Conservation (phyloP, 306 rosid species). For the Begonia masoniana region DNA sequence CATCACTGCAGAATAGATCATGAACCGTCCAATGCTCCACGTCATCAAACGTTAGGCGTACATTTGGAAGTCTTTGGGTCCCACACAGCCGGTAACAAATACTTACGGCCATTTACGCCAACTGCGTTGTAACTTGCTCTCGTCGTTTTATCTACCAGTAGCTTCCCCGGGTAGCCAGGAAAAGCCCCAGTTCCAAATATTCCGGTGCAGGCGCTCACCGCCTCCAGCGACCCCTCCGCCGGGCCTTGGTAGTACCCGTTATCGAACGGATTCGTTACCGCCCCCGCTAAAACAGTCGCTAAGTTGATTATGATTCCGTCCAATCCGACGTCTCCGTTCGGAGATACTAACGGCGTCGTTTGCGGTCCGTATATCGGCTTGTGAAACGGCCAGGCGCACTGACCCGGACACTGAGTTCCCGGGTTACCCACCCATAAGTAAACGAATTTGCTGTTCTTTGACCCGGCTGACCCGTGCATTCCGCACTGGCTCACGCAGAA, state of each 20-base stretch:
- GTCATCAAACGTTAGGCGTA: slow-evolving; percentile 23
- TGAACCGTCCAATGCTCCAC: no score
- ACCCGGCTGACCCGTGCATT: slow-evolving; percentile 5
- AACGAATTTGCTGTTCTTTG: not conserved
- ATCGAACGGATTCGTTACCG: slow-evolving; percentile 19
- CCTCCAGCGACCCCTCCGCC: slow-evolving; percentile 15
- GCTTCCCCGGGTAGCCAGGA: slow-evolving; percentile 20
- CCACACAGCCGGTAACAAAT: slow-evolving; percentile 39
- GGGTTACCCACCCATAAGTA: slow-evolving; percentile 27
- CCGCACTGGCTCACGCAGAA: slow-evolving; percentile 22
- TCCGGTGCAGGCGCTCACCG: slow-evolving; percentile 22
- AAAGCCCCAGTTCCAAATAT: slow-evolving; percentile 21
- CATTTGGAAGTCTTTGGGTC: slow-evolving; percentile 34
- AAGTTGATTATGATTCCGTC: slow-evolving; percentile 26
- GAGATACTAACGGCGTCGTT: slow-evolving; percentile 14
- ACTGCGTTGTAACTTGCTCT: slow-evolving; percentile 28
- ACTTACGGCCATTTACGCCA: slow-evolving; percentile 20
- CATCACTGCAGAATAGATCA: no score
- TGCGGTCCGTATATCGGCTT: slow-evolving; percentile 24
- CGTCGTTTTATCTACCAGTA: slow-evolving; percentile 12
- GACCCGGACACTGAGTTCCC: slow-evolving; percentile 14
- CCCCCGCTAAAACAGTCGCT: slow-evolving; percentile 23
- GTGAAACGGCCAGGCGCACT: slow-evolving; percentile 30
- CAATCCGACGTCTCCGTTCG: slow-evolving; percentile 14
- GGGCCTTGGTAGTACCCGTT: slow-evolving; percentile 23